A percentile compares a stretch with the other conserved stretches of the same genome.
Evolutionary conservation across 2,329 filamentous ascomycete species (phyloP).

Genomic region (Penicillium freii): DNA sequence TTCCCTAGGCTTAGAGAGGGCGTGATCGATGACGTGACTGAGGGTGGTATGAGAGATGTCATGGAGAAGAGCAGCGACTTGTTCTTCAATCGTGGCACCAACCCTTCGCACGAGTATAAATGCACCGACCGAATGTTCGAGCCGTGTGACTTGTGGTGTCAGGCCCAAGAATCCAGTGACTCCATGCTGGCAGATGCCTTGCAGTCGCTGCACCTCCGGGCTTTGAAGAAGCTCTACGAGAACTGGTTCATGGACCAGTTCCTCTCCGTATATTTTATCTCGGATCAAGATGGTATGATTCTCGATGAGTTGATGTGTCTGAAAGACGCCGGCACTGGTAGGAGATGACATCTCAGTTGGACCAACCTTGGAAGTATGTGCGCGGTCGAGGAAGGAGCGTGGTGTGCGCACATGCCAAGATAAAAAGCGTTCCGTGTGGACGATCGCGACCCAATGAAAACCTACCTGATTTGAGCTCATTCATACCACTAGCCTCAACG

Average conservation of each 20-base stretch:
- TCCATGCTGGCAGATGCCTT: conserved; percentile 40
- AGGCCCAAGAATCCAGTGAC: conserved; percentile 38
- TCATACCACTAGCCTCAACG: no score
- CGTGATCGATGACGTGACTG: conserved; percentile 44
- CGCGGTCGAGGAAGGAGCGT: no score
- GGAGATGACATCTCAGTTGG: not conserved
- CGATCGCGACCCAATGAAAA: no score
- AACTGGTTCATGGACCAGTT: conserved; percentile 36
- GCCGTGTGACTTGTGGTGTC: conserved; percentile 37
- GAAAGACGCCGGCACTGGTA: conserved; percentile 9
- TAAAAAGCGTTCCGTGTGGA: no score
- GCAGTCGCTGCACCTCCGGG: conserved; percentile 34
- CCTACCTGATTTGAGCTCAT: no score
- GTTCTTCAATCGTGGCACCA: conserved; percentile 37
- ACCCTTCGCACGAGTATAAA: conserved; percentile 41
- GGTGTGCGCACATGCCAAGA: no score
- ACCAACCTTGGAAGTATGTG: not conserved
- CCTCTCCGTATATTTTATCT: conserved; percentile 38
- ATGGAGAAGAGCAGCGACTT: conserved; percentile 42
- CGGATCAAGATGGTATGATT: conserved; percentile 27
- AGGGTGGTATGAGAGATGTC: conserved; percentile 43
- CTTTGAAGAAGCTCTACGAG: conserved; percentile 39
- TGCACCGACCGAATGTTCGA: conserved; percentile 44
- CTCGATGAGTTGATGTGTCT: conserved; percentile 18
- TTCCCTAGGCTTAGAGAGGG: conserved; percentile 38